Conservation (phyloP, 257 asterid species). For the Leonotis leonurus region DNA sequence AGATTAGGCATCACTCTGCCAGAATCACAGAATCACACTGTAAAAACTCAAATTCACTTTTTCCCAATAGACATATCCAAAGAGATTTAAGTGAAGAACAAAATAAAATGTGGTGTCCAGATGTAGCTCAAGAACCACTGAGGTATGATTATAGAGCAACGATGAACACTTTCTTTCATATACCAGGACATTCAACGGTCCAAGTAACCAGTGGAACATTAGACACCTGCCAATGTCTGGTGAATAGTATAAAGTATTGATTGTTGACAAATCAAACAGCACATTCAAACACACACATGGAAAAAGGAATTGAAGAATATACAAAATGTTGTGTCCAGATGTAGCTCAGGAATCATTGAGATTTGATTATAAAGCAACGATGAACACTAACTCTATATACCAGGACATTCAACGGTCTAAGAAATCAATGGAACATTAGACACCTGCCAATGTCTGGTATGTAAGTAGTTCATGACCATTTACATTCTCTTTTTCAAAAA, state of each 20-base stretch:
- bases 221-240: constrained; percentile 30
- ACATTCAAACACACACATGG: not conserved
- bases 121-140: constrained; percentile 25
- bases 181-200: constrained; percentile 30
- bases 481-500: no score
- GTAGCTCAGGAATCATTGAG: constrained; percentile 22
- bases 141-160: constrained; percentile 15
- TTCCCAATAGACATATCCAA: not conserved
- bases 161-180: constrained; percentile 18
- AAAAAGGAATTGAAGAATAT: not conserved
- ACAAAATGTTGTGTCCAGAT: constrained; percentile 20
- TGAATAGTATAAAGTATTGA: no score
- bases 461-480: no score
- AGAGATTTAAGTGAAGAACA: not conserved
- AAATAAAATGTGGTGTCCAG: constrained; percentile 14
- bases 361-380: constrained; percentile 17
- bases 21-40: not conserved
- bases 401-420: constrained; percentile 30
- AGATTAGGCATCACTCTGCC: not conserved
- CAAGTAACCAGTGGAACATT: constrained; percentile 16
- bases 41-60: not conserved
- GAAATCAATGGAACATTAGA: constrained; percentile 20
- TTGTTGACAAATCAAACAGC: not conserved
- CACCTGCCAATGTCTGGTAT: constrained; percentile 25
- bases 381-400: constrained; percentile 17